Evolutionary conservation across 441 rosid species (phyloP).

Genomic region (Gossypium gossypioides): DNA sequence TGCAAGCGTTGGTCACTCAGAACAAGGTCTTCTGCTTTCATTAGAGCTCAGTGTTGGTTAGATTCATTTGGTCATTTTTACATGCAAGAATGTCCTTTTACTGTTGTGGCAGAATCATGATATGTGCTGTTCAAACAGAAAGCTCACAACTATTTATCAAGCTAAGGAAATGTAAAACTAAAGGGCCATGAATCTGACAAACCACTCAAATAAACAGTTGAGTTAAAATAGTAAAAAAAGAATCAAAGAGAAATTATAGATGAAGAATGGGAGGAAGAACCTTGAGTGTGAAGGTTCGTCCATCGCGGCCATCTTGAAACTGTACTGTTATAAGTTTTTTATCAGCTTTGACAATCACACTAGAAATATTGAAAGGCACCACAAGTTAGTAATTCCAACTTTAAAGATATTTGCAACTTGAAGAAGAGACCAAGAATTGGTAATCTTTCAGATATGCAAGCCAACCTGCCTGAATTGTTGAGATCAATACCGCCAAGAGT

Average conservation of each 20-base stretch:
- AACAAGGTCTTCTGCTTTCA: not conserved
- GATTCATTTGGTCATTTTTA: not conserved
- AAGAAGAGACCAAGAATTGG: constrained; percentile 11
- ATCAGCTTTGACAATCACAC: constrained; percentile 94
- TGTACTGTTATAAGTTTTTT: constrained; percentile 91
- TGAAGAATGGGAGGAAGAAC: constrained; percentile 28
- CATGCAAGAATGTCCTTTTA: not conserved
- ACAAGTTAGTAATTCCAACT: constrained; percentile 26
- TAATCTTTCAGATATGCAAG: constrained; percentile 34
- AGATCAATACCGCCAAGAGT: constrained; percentile 99
- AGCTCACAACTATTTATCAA: not conserved
- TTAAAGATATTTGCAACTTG: constrained; percentile 12
- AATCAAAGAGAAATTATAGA: not conserved
- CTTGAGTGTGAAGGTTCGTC: constrained; percentile 96
- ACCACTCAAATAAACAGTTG: not conserved
- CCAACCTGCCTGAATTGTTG: constrained; percentile 99
- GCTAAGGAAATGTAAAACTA: not conserved
- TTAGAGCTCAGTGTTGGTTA: not conserved
- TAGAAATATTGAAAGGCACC: constrained; percentile 29
- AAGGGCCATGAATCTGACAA: not conserved
- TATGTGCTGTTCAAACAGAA: not conserved
- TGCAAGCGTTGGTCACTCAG: not conserved
- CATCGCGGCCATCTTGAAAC: constrained; percentile 95
- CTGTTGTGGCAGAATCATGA: not conserved
- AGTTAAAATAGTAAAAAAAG: constrained; percentile 2